Percentiles rank a stretch among this genome's conserved stretches.
These are phyloP conservation scores for Solanum bulbocastanum DNA, from an alignment of 257 asterid genomes.

Conservation along the genomic window DNA sequence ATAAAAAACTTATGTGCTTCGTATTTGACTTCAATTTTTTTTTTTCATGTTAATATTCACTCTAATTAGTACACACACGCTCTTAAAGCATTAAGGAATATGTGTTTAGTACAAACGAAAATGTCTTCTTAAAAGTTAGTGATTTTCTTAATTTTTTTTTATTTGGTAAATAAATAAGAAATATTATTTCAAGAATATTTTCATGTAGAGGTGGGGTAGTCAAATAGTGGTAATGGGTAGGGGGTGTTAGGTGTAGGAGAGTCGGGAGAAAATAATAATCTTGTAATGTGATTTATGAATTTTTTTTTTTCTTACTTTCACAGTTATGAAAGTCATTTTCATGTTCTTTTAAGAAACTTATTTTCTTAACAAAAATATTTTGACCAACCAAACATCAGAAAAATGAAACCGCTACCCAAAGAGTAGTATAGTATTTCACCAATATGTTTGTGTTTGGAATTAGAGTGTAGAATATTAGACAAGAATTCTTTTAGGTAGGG, in stretches of 20 bases:
- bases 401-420: too few species aligned
- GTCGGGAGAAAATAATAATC: too few species aligned
- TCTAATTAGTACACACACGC: not conserved
- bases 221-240: not conserved
- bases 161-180: too few species aligned
- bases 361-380: too few species aligned
- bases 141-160: too few species aligned
- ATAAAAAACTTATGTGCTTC: not conserved
- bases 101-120: not conserved
- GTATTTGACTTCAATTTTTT: not conserved
- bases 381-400: not conserved
- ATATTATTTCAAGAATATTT: too few species aligned
- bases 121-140: not conserved
- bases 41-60: not conserved
- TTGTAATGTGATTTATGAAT: not conserved
- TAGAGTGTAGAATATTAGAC: not conserved
- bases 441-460: not conserved
- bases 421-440: too few species aligned
- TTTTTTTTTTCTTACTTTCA: not conserved
- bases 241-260: too few species aligned
- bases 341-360: too few species aligned
- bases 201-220: not conserved
- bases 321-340: fast-evolving
- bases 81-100: not conserved
- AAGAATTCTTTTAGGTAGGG: not conserved